Conservation (phyloP, 1,139 yeast genomes). For the Yamadazyma jaroonii region DNA sequence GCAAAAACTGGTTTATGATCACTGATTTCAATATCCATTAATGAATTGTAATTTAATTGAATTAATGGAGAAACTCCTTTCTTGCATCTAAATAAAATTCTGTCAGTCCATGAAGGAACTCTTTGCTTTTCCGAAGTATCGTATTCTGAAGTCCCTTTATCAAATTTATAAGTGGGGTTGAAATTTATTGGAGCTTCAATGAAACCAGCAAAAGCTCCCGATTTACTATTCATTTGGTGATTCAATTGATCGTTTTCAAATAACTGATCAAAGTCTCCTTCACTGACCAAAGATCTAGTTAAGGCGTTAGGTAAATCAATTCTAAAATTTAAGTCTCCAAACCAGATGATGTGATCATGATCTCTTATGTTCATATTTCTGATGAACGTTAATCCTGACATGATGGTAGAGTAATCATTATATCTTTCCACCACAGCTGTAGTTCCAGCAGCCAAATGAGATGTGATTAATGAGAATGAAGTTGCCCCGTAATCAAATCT, state of each 20-base stretch:
- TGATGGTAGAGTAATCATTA: conserved; percentile 80
- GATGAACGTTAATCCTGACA: conserved; percentile 74
- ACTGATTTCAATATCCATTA: conserved; percentile 58
- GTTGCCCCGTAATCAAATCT: conserved; percentile 77
- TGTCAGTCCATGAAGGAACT: conserved; percentile 96
- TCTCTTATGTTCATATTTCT: conserved; percentile 68
- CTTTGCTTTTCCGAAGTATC: conserved; percentile 92
- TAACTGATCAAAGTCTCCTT: conserved; percentile 47
- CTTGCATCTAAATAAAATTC: conserved; percentile 56
- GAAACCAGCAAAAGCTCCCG: conserved; percentile 82
- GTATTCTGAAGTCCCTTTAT: conserved; percentile 78
- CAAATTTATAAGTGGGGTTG: conserved; percentile 91
- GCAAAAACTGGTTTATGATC: conserved; percentile 94
- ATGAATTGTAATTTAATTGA: conserved; percentile 60
- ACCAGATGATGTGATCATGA: conserved; percentile 88
- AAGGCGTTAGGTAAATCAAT: conserved; percentile 72
- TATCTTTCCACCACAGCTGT: conserved; percentile 83
- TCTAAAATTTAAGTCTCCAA: conserved; percentile 94
- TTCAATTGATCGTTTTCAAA: conserved; percentile 79
- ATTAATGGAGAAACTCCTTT: conserved; percentile 47
- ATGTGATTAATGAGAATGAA: conserved; percentile 76
- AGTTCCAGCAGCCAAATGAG: conserved; percentile 94
- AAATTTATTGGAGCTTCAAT: conserved; percentile 77
- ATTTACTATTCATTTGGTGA: conserved; percentile 62
- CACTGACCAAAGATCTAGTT: conserved; percentile 57